Conservation (phyloP, 2,329 filamentous ascomycete species). For the Nakataea oryzae region DNA sequence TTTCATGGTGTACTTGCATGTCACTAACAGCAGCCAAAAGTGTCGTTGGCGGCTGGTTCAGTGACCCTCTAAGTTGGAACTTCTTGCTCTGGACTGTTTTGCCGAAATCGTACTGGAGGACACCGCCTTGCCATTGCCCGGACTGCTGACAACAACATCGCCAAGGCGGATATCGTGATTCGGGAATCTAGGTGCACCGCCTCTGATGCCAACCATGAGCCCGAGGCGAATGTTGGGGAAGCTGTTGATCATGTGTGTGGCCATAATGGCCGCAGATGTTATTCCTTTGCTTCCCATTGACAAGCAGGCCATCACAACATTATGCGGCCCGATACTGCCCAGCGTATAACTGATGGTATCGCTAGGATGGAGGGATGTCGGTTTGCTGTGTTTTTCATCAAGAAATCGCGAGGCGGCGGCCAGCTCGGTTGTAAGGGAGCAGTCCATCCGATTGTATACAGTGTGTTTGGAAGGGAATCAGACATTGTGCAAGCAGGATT, state of each 20-base stretch:
- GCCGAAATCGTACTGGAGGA: conserved; percentile 18
- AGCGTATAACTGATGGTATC: conserved; percentile 21
- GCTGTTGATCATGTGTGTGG: conserved; percentile 15
- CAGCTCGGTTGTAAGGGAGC: not conserved
- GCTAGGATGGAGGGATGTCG: not conserved
- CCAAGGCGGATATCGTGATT: conserved; percentile 23
- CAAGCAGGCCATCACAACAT: conserved; percentile 22
- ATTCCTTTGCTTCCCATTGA: conserved; percentile 16
- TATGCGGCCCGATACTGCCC: conserved; percentile 21
- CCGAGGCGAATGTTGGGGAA: conserved; percentile 18
- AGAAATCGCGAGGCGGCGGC: not conserved
- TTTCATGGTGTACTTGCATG: not conserved
- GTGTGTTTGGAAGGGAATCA: too few relatives aligned
- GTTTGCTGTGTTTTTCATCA: not conserved
- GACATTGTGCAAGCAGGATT: too few relatives aligned
- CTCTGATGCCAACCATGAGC: conserved; percentile 23
- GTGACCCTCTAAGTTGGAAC: conserved; percentile 1
- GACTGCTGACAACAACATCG: conserved; percentile 18
- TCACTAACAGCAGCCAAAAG: not conserved
- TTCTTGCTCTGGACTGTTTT: conserved; percentile 12
- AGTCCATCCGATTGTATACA: not conserved
- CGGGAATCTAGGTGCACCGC: conserved; percentile 20
- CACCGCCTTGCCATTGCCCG: conserved; percentile 11
- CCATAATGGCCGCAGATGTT: conserved; percentile 15
- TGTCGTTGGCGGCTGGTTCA: not conserved